Evolutionary conservation across 192 early-diverging fungal genomes (phyloP), one percentile per base, ranked within the genome.

Genomic region (Rhizophagus clarus): DNA sequence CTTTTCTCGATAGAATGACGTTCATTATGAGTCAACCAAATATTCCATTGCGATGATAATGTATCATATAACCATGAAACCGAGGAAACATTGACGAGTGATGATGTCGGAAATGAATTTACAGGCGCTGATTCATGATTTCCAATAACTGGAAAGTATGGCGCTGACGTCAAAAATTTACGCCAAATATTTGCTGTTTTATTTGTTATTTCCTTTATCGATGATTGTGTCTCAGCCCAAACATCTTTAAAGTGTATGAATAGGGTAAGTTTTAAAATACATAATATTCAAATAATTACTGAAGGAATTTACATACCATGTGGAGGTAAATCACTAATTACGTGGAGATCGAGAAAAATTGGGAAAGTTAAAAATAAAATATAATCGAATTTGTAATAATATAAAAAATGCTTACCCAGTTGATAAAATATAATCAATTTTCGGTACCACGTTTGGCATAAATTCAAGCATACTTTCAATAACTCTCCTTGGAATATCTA

Each of bases 41-140:
- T 81, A n/a, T 79, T 79, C 88, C 88, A 89, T 29, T 81, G 85
- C 1, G 88, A 74, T 29, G 87, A 80, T 62, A 89, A 74, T 60
- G 83, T 82, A 26, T 80, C 64, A 74, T 91, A 90, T 11, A 90
- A 45, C 88, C 88, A 89, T 17, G 81, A 72, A 15, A 84, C 1
- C 0, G 71, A 72, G 15, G 71, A 31, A 42, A 72, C 24, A 47
- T 40, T 9, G 28, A 7, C 3, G 11, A 72, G 29, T 22, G 71
- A 72, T 31, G 77, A 78, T 45, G 77, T 78, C 29, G 77, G 77
- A 10, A 78, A 78, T 28, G 61, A 67, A 29, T 78, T 78, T 17
- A 70, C 77, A n/a, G 77, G 77, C 10, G 68, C 68, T 7, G 77
- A 28, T 63, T 78, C 77, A 42, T 78, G 77, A 66, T 78, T 78